Percentiles rank a stretch among this genome's conserved stretches.
These are phyloP conservation scores for Auriculariales sp. DNA, from an alignment of 768 basidiomycete genomes.

Conservation along the genomic window DNA sequence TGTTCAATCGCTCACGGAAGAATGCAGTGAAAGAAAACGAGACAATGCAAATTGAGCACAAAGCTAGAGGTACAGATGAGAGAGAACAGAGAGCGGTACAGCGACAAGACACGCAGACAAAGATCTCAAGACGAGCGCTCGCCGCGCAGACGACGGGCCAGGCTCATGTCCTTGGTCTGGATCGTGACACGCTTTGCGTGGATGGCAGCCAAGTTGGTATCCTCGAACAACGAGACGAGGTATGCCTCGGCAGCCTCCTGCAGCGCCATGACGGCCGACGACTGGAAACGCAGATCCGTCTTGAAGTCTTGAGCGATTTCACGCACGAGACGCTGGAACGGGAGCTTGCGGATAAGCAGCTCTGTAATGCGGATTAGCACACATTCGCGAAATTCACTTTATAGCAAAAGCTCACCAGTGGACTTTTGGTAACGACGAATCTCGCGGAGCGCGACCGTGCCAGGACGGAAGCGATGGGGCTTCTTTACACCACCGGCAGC, in stretches of 20 bases:
- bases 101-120: too few species aligned
- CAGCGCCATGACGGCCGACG: conserved; percentile 51
- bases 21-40: too few species aligned
- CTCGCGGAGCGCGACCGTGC: conserved; percentile 66
- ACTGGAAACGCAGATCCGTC: conserved; percentile 70
- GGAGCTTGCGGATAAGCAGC: conserved; percentile 33
- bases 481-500: conserved; percentile 70
- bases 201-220: conserved; percentile 84
- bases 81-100: too few species aligned
- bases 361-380: conserved; percentile 15
- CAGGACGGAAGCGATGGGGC: conserved; percentile 69
- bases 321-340: conserved; percentile 36
- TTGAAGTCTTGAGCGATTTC: conserved; percentile 42
- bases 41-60: too few species aligned
- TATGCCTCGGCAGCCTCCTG: conserved; percentile 83
- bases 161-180: conserved; percentile 40
- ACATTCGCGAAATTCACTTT: neutral
- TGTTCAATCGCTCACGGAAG: too few species aligned
- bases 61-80: too few species aligned
- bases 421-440: conserved; percentile 37
- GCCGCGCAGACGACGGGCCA: conserved; percentile 33
- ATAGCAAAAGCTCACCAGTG: conserved; percentile 10
- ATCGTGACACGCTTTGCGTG: conserved; percentile 82
- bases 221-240: conserved; percentile 75
- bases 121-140: conserved; percentile 31